phyloP scores from a whole-genome alignment of 345 rosid genomes.

The Cardamine chenopodiifolia region DNA sequence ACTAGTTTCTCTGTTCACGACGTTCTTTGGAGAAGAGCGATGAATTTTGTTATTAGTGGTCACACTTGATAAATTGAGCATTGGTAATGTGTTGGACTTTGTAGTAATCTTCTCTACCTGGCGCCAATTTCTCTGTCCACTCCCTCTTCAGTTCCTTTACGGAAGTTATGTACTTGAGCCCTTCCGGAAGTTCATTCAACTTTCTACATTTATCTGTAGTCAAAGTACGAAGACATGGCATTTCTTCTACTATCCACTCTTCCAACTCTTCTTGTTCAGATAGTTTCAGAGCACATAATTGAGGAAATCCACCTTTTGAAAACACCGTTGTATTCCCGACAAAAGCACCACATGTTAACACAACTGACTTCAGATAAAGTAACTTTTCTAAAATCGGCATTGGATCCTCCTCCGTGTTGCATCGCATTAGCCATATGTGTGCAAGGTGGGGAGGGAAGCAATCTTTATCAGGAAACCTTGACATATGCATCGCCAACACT shows the following conservation, averaged over 20 bases:
- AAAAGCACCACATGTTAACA: constrained; percentile 28
- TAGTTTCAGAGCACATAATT: constrained; percentile 6
- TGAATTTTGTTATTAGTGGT: too few species aligned
- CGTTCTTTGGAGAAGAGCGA: too few species aligned
- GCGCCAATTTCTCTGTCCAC: constrained; percentile 9
- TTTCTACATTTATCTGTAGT: constrained; percentile 37
- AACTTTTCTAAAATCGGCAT: constrained; percentile 49
- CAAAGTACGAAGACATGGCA: constrained; percentile 40
- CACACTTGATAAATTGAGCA: constrained; percentile 22
- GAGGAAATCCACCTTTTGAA: constrained; percentile 33
- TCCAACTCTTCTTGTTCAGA: background rate
- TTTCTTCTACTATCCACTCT: constrained; percentile 39
- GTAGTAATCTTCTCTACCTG: constrained; percentile 14
- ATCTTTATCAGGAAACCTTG: constrained; percentile 42
- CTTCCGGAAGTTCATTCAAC: constrained; percentile 43
- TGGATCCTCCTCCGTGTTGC: constrained; percentile 49
- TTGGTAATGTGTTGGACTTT: constrained; percentile 19
- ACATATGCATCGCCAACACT: constrained; percentile 22
- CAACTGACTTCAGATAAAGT: constrained; percentile 33
- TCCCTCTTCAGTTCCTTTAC: constrained; percentile 19
- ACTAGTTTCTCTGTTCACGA: too few species aligned
- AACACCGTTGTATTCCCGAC: constrained; percentile 38
- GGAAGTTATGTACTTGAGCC: constrained; percentile 9
- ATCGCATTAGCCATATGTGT: constrained; percentile 29
- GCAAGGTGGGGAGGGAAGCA: constrained; percentile 41